Percentiles rank a stretch among this genome's conserved stretches.
phyloP scores from a whole-genome alignment of 139 green algal genomes.

The Prasinococcaceae sp. region DNA sequence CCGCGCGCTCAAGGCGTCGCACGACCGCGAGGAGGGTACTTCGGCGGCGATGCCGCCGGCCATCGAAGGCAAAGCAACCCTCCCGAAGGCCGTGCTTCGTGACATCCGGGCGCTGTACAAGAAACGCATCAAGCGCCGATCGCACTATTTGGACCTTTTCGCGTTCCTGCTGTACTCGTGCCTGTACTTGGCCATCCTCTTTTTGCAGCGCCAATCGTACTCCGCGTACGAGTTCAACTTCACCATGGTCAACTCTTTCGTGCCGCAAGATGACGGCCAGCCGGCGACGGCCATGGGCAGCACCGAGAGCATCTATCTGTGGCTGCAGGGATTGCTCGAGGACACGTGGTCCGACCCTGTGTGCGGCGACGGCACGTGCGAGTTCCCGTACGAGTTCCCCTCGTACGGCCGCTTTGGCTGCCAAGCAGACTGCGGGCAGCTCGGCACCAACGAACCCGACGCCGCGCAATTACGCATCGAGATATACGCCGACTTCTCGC shows the following conservation, averaged over 20 bases:
- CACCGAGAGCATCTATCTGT: background rate
- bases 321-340: background rate
- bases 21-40: too few relatives aligned
- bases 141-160: conserved; percentile 54
- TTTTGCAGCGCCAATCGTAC: conserved; percentile 41
- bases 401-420: background rate
- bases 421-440: background rate
- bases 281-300: background rate
- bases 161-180: conserved; percentile 47
- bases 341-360: background rate
- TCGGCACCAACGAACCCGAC: too few relatives aligned
- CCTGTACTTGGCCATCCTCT: conserved; percentile 48
- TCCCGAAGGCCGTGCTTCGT: too few relatives aligned
- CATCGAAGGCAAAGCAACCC: too few relatives aligned
- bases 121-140: too few relatives aligned
- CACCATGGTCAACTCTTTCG: background rate
- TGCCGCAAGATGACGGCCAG: background rate
- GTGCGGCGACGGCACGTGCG: background rate
- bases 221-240: conserved; percentile 34
- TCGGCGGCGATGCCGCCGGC: too few relatives aligned
- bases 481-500: too few relatives aligned
- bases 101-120: too few relatives aligned
- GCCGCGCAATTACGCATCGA: too few relatives aligned
- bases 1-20: too few relatives aligned
- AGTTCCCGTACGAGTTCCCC: background rate